Percentiles rank a stretch among this genome's conserved stretches.
Conservation (phyloP, 163 green algal genomes). For the Scenedesmus sp. region DNA sequence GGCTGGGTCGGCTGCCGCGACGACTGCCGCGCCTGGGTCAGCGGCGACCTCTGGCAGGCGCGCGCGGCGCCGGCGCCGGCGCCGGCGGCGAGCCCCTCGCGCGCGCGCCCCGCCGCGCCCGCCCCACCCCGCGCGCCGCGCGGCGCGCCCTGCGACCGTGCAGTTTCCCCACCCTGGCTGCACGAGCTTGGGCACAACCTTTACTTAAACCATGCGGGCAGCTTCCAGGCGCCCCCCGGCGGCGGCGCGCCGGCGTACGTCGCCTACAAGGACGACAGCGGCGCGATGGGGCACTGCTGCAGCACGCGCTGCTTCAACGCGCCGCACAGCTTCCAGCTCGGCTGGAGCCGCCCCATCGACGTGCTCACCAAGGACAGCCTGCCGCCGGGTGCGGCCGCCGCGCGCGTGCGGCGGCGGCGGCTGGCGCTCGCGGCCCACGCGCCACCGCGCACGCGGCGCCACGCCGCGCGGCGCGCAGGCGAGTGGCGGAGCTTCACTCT, state of each 20-base stretch:
- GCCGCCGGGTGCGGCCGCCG: conserved; percentile 7
- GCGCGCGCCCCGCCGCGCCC: too few relatives aligned
- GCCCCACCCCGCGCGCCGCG: too few relatives aligned
- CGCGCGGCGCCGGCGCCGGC: too few relatives aligned
- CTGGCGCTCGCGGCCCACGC: too few relatives aligned
- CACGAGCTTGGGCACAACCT: conserved; percentile 70
- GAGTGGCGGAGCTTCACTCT: conserved; percentile 28
- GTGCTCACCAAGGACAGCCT: conserved; percentile 32
- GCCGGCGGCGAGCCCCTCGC: too few relatives aligned
- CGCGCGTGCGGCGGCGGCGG: too few relatives aligned
- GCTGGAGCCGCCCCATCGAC: conserved; percentile 44
- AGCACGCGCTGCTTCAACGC: conserved; percentile 59
- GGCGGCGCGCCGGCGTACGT: conserved; percentile 38
- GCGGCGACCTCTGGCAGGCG: conserved; percentile 48
- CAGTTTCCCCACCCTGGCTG: too few relatives aligned
- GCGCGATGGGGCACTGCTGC: conserved; percentile 69
- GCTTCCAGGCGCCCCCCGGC: not conserved
- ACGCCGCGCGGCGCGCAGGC: too few relatives aligned
- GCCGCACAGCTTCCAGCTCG: conserved; percentile 66
- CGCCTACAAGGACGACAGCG: conserved; percentile 52
- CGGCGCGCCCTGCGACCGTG: too few relatives aligned
- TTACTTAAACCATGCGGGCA: conserved; percentile 54
- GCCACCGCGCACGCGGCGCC: too few relatives aligned
- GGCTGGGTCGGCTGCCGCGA: conserved; percentile 38
- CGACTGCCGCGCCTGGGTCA: conserved; percentile 56